Base-by-base conservation (phyloP, 176 grass and related monocot species). In the Luzula sylvatica region DNA sequence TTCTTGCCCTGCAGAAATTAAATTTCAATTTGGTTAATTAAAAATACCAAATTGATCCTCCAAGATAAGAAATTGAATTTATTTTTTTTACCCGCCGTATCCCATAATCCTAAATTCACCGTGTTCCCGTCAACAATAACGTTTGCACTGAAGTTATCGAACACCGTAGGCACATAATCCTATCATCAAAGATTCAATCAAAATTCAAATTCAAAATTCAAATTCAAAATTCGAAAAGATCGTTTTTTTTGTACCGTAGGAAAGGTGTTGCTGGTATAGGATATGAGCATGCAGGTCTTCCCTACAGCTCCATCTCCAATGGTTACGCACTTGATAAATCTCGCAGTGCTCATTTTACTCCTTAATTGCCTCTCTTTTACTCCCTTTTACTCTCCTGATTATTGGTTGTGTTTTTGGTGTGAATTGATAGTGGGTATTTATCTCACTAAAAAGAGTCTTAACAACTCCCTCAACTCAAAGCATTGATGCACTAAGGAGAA, bases 231-330 rank as follows among this genome's bases (percentile, higher is more conserved):
- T 60, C n/a, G n/a, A n/a, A n/a, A n/a, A n/a, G n/a, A n/a, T n/a
- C n/a, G n/a, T n/a, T n/a, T n/a, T n/a, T n/a, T n/a, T n/a, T n/a
- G n/a, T 67, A 79, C 75, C 61, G 68, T 67, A 15, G 75, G 75
- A 24, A 79, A 79, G 14, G 75, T 79, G 23, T 79, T 79, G 68
- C 75, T 79, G 23, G 75, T 79, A 35, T 79, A 79, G 32, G 68
- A 79, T 49, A 79, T 79, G 21, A 79, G 69, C 75, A 79, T 79
- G 35, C 75, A 79, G 8, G 75, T 79, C 60, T 79, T 79, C 50
- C 75, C 75, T 6, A 79, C 68, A 0, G 75, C 75, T 12, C 75
- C 75, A 24, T 79, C 75, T 5, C 75, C 75, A 16, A 79, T 61
- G 0, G 75, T 79, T 53, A 79, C 75, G 2, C 75, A 79, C 60